Percentiles rank a stretch among this genome's conserved stretches.
Conservation (phyloP, 139 green algal species). For the Tetraselmis chui region DNA sequence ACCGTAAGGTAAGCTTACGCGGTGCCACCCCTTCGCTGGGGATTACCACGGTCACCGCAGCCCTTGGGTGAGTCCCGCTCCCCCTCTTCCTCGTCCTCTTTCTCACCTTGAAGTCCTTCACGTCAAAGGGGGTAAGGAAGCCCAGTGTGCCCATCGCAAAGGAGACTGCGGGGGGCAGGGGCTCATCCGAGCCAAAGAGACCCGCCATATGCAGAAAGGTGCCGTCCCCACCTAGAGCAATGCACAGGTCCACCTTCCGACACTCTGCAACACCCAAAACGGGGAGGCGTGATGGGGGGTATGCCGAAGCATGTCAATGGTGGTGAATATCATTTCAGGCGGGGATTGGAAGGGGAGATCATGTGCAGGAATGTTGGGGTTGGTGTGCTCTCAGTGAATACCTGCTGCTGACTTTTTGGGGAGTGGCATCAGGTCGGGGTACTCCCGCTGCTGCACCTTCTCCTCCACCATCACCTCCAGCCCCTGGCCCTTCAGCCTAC, state of each 20-base stretch:
- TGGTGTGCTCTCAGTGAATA: no score
- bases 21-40: no score
- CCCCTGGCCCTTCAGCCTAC: conserved; percentile 32
- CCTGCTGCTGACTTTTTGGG: conserved; percentile 9
- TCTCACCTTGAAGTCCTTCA: conserved; percentile 36
- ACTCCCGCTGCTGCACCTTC: conserved; percentile 46
- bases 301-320: not conserved
- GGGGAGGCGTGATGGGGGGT: not conserved
- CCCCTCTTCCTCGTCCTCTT: no score
- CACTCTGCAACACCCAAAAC: conserved; percentile 13
- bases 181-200: conserved; percentile 68
- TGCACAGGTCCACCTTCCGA: conserved; percentile 63
- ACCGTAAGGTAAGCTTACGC: no score
- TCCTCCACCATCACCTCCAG: conserved; percentile 68
- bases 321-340: not conserved
- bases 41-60: no score
- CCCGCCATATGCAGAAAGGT: conserved; percentile 79
- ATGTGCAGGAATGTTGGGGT: not conserved
- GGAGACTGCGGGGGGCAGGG: conserved; percentile 74
- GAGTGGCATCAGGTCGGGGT: conserved; percentile 29
- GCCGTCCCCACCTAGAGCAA: conserved; percentile 69
- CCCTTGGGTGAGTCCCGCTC: no score
- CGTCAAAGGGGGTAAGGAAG: conserved; percentile 87
- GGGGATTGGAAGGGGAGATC: conserved; percentile 1
- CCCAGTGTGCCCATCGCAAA: conserved; percentile 88